phyloP scores from a whole-genome alignment of 139 green algal genomes.

The Auxenochlorella pyrenoidosa region DNA sequence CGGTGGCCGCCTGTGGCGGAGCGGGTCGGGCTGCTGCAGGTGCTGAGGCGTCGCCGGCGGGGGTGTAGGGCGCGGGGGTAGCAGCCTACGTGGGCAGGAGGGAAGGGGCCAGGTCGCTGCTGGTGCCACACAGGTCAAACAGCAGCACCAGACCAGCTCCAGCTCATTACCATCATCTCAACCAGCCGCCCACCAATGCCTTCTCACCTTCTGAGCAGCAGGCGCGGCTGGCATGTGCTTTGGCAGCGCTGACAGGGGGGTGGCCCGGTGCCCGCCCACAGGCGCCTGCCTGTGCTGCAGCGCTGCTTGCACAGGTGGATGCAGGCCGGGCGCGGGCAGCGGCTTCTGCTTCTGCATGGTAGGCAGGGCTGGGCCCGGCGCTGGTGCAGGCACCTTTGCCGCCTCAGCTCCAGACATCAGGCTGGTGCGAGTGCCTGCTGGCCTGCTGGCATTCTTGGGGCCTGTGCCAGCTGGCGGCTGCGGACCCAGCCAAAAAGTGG shows the following conservation, averaged over 20 bases:
- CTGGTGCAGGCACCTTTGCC: background rate
- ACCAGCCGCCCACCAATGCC: no score
- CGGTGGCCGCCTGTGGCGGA: background rate
- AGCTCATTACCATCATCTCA: no score
- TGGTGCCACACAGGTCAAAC: no score
- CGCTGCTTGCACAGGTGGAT: background rate
- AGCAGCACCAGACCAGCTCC: no score
- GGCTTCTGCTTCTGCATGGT: background rate
- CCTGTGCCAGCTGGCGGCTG: background rate
- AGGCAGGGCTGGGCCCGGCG: background rate
- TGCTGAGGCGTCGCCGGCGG: background rate
- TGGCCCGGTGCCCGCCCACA: background rate
- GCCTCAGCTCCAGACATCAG: background rate
- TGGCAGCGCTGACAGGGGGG: background rate
- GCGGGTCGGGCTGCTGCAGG: background rate
- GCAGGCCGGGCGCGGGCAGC: background rate
- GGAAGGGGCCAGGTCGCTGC: background rate
- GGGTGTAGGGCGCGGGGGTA: background rate
- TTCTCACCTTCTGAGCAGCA: background rate
- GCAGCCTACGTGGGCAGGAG: background rate
- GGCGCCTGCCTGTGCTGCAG: background rate
- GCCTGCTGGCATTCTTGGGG: background rate
- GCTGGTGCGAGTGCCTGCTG: background rate
- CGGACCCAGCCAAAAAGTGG: background rate
- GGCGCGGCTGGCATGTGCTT: constrained; percentile 7